A percentile compares a stretch with the other conserved stretches of the same genome.
Conservation (phyloP, 1,284 basidiomycete species). For the Spongiforma sp. region DNA sequence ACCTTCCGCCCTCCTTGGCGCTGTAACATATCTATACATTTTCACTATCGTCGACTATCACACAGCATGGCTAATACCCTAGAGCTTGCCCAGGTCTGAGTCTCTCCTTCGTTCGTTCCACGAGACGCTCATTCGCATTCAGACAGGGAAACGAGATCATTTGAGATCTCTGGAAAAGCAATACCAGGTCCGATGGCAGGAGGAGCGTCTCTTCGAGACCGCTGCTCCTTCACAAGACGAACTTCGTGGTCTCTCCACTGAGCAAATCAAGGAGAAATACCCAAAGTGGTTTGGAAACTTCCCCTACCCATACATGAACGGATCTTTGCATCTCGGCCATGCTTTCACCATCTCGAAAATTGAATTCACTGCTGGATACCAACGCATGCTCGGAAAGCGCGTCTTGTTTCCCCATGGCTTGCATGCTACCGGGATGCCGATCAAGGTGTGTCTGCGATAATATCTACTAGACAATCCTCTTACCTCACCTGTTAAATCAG, state of each 20-base stretch:
- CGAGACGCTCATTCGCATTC: slow-evolving; percentile 18
- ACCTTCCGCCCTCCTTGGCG: slow-evolving; percentile 36
- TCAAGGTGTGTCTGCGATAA: slow-evolving; percentile 73
- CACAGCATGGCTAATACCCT: slow-evolving; percentile 56
- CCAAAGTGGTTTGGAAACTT: slow-evolving; percentile 99
- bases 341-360: slow-evolving; percentile 99
- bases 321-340: slow-evolving; percentile 95
- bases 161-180: slow-evolving; percentile 83
- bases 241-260: slow-evolving; percentile 63
- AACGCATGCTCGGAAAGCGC: slow-evolving; percentile 95
- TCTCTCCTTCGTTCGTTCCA: not conserved
- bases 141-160: slow-evolving; percentile 95
- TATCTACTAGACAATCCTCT: not conserved
- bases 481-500: slow-evolving; percentile 43
- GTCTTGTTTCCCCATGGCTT: slow-evolving; percentile 96
- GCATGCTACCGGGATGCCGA: slow-evolving; percentile 98
- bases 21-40: slow-evolving; percentile 36
- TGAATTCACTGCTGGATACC: slow-evolving; percentile 96
- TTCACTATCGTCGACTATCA: slow-evolving; percentile 20
- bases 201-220: slow-evolving; percentile 80
- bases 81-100: slow-evolving; percentile 55
- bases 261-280: slow-evolving; percentile 72
- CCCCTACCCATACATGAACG: slow-evolving; percentile 99
- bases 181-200: slow-evolving; percentile 84
- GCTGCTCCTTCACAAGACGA: slow-evolving; percentile 78